A percentile compares a stretch with the other conserved stretches of the same genome.
Conservation (phyloP, 2,329 filamentous ascomycete genomes). For the Colletotrichum orbiculare region DNA sequence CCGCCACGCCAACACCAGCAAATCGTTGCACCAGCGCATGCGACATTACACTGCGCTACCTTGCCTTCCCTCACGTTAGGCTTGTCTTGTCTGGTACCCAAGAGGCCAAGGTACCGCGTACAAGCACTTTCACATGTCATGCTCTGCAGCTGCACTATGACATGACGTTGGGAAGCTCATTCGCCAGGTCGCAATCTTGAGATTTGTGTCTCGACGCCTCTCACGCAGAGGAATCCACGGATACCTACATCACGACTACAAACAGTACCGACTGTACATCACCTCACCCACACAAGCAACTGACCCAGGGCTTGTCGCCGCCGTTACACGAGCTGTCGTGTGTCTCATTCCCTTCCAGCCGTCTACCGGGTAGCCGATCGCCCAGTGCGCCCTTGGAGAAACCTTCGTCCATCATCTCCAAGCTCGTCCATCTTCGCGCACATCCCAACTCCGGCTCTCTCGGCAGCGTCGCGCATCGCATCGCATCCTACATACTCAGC, state of each 20-base stretch:
- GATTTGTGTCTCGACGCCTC: slow-evolving; percentile 29
- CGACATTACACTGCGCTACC: no score
- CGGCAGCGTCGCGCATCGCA: neutral
- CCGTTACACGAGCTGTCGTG: slow-evolving; percentile 4
- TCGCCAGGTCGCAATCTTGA: slow-evolving; percentile 23
- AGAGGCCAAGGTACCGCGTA: no score
- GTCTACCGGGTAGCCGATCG: neutral
- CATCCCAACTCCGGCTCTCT: neutral
- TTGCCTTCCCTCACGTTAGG: no score
- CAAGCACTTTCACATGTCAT: slow-evolving; percentile 32
- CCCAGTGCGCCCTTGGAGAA: no score
- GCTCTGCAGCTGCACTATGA: slow-evolving; percentile 23
- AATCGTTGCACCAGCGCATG: neutral
- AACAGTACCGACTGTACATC: neutral
- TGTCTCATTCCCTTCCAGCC: neutral
- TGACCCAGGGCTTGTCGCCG: neutral
- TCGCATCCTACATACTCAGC: no score
- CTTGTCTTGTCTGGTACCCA: no score
- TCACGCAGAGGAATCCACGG: slow-evolving; percentile 12
- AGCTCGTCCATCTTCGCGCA: no score
- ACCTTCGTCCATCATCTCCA: no score
- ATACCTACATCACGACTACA: neutral
- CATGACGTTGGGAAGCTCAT: slow-evolving; percentile 36
- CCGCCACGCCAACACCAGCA: neutral
- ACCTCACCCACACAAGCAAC: neutral